These are phyloP conservation scores for Penicillium ucsense DNA, from an alignment of 495 filamentous ascomycete genomes.

Conservation along the genomic window DNA sequence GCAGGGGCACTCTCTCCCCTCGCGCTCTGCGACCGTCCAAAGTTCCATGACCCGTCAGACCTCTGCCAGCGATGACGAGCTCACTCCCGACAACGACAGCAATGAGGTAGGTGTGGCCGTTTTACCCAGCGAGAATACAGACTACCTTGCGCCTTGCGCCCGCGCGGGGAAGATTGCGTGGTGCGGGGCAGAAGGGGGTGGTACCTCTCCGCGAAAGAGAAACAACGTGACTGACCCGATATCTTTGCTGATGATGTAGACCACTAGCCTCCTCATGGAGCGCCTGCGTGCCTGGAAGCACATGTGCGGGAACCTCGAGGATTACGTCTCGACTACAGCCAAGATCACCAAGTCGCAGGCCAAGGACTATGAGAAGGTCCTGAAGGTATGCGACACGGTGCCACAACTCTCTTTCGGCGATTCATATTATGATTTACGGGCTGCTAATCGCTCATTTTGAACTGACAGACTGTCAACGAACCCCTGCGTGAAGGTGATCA, in stretches of 20 bases:
- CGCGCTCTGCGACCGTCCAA: slow-evolving; percentile 44
- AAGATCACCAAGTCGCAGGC: slow-evolving; percentile 74
- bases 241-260: slow-evolving; percentile 30
- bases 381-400: slow-evolving; percentile 53
- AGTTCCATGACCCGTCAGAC: slow-evolving; percentile 35
- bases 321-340: slow-evolving; percentile 74
- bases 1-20: slow-evolving; percentile 32
- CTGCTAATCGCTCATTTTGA: not conserved
- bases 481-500: slow-evolving; percentile 82
- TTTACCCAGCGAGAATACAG: not conserved
- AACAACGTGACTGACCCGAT: not conserved
- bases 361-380: slow-evolving; percentile 90
- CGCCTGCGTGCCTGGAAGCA: slow-evolving; percentile 93
- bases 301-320: slow-evolving; percentile 79
- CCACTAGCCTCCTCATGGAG: slow-evolving; percentile 68
- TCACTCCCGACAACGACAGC: slow-evolving; percentile 69
- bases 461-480: slow-evolving; percentile 62
- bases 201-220: no score
- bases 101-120: slow-evolving; percentile 48
- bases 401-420: not conserved
- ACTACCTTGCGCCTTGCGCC: not conserved
- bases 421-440: not conserved
- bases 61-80: slow-evolving; percentile 47
- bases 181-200: no score
- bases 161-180: no score